Evolutionary conservation across 1,284 basidiomycete genomes (phyloP), one percentile per base, ranked within the genome.

Genomic region (Puccinia novopanici): DNA sequence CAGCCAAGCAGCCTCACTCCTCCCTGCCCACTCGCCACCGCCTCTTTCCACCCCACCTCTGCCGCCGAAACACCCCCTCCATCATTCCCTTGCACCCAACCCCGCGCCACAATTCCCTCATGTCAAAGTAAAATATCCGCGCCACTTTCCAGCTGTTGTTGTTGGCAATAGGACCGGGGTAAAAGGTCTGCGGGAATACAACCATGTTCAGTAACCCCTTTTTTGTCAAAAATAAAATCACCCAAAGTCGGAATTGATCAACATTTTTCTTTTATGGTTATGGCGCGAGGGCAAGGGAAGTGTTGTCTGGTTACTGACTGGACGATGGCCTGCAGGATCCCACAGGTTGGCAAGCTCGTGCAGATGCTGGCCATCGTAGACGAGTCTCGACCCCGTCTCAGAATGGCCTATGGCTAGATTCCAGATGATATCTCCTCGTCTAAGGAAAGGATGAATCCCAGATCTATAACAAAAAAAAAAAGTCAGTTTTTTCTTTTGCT

Each of bases 271-370:
- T 34, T n/a, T n/a, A n/a, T n/a, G n/a, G n/a, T n/a, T 34, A 34
- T 34, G 34, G 34, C 4, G 1, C 34, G 4, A 34, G 34, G 34
- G 34, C 34, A 34, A 34, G 34, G 34, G 34, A 34, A 34, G 4
- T 4, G 34, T 24, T 59, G 2, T 59, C 12, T 15, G 27, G 27
- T 37, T 52, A 71, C 68, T 67, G 10, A 67, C 63, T 2, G 87
- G 87, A 17, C 87, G 71, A 70, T 87, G 87, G 2, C 17, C 17
- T 3, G 86, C 87, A 19, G 82, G 82, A 75, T 87, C 87, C 77
- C 82, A 85, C 37, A 81, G 73, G 75, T 84, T 85, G 19, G 83
- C 80, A 2, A 87, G 83, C 80, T 87, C 84, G 3, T 84, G 82
- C 13, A 85, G 57, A 77, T 81, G 85, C 57, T 81, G 82, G 5